Percentiles rank a stretch among this genome's conserved stretches.
Conservation (phyloP, 1,284 basidiomycete species). For the Ustilago crameri region DNA sequence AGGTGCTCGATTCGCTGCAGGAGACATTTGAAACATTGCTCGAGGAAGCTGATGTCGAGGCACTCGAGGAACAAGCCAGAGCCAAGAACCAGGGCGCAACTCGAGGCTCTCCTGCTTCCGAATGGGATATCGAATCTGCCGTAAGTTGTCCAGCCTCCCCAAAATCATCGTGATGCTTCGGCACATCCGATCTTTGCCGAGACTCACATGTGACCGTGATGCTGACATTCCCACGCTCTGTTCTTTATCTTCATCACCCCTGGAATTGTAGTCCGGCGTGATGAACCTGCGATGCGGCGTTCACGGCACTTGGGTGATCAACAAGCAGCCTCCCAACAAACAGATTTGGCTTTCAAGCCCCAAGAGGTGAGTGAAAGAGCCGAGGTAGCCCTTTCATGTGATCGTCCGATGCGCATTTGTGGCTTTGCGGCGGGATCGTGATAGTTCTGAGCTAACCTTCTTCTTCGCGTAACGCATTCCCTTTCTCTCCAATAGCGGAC, state of each 20-base stretch:
- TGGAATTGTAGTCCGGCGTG: conserved; percentile 79
- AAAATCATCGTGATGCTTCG: not conserved
- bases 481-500: conserved; percentile 47
- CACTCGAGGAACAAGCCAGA: conserved; percentile 30
- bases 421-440: not conserved
- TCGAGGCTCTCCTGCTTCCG: conserved; percentile 68
- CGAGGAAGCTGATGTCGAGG: conserved; percentile 72
- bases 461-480: not conserved
- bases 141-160: conserved; percentile 73
- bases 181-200: conserved; percentile 4
- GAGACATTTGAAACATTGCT: conserved; percentile 82
- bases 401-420: not conserved
- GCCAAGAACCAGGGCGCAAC: conserved; percentile 16
- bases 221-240: conserved; percentile 11
- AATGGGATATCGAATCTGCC: conserved; percentile 91
- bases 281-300: conserved; percentile 84
- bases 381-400: not conserved
- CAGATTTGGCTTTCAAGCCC: conserved; percentile 99
- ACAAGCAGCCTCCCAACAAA: conserved; percentile 98
- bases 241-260: not conserved
- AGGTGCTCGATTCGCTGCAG: conserved; percentile 82
- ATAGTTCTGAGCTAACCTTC: not conserved
- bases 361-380: conserved; percentile 42
- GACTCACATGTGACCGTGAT: not conserved
- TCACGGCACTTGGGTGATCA: conserved; percentile 96